A percentile compares a stretch with the other conserved stretches of the same genome.
These are phyloP conservation scores for Heritiera fomes DNA, from an alignment of 345 rosid genomes.

Conservation along the genomic window DNA sequence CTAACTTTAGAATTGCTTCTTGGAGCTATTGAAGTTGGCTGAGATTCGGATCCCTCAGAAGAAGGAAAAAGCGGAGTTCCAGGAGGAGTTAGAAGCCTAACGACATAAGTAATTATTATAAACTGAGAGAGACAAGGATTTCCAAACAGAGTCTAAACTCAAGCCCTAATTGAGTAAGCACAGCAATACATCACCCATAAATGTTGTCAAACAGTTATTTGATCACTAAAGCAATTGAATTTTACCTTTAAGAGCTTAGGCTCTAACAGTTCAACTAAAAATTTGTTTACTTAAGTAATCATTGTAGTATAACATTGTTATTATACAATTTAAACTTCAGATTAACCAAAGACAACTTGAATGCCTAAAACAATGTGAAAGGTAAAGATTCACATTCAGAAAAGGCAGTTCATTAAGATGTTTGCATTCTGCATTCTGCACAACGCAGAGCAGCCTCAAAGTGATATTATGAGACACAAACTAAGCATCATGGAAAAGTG, in stretches of 20 bases:
- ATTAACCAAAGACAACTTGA: not conserved
- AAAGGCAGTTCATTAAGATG: not conserved
- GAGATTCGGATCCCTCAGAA: conserved; percentile 61
- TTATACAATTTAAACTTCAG: not conserved
- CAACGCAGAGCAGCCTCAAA: not conserved
- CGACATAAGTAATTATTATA: conserved; percentile 2
- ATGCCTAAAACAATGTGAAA: not conserved
- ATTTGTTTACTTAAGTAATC: not conserved
- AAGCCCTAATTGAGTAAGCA: not conserved
- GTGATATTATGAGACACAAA: not conserved
- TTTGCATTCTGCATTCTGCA: not conserved
- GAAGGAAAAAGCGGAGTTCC: conserved; percentile 89
- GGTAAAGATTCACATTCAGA: not conserved
- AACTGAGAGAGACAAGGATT: not conserved
- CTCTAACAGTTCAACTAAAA: not conserved
- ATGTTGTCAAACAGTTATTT: not conserved
- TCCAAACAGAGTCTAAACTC: not conserved
- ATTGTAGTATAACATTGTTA: not conserved
- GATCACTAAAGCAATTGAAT: not conserved
- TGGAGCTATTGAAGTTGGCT: conserved; percentile 50
- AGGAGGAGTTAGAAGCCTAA: conserved; percentile 98
- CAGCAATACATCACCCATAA: not conserved
- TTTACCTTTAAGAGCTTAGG: not conserved
- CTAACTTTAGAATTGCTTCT: conserved; percentile 56
- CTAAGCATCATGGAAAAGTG: not conserved